Evolutionary conservation across 768 basidiomycete species (phyloP).

Genomic region (Boletus huronensis): DNA sequence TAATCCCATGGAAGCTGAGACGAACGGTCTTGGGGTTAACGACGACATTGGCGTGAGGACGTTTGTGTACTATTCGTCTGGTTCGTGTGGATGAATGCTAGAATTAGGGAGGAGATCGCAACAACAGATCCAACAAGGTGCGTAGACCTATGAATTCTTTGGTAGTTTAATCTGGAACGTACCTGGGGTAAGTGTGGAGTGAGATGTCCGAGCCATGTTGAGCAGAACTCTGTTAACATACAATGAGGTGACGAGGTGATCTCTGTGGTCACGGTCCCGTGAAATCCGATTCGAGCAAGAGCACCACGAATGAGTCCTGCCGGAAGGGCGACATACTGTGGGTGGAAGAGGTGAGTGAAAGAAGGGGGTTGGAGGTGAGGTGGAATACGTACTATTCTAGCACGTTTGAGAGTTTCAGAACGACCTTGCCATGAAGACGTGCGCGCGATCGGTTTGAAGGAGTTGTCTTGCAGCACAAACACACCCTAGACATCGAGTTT

Average conservation of each 20-base stretch:
- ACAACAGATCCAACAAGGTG: not conserved
- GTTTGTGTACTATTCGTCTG: not conserved
- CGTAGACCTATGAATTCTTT: constrained; percentile 40
- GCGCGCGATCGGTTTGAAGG: constrained; percentile 80
- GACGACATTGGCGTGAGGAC: not conserved
- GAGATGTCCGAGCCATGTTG: not conserved
- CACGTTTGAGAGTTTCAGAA: constrained; percentile 64
- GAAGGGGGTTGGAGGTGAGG: not conserved
- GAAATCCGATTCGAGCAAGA: constrained; percentile 71
- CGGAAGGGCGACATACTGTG: constrained; percentile 77
- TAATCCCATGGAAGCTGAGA: not conserved
- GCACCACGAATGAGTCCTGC: constrained; percentile 84
- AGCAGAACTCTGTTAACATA: constrained; percentile 33
- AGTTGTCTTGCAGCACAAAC: constrained; percentile 89
- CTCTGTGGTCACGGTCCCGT: constrained; percentile 74
- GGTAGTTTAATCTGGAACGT: constrained; percentile 82
- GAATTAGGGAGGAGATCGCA: not conserved
- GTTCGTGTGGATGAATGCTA: not conserved
- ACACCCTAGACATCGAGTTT: constrained; percentile 58
- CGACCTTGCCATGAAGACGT: constrained; percentile 80
- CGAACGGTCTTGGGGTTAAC: not conserved
- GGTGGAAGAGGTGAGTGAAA: not conserved
- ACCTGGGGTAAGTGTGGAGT: constrained; percentile 40
- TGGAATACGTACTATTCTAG: constrained; percentile 57
- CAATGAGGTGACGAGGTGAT: constrained; percentile 83